These are phyloP conservation scores for Hypoxylon fragiforme DNA, from an alignment of 495 filamentous ascomycete species.

Conservation along the genomic window DNA sequence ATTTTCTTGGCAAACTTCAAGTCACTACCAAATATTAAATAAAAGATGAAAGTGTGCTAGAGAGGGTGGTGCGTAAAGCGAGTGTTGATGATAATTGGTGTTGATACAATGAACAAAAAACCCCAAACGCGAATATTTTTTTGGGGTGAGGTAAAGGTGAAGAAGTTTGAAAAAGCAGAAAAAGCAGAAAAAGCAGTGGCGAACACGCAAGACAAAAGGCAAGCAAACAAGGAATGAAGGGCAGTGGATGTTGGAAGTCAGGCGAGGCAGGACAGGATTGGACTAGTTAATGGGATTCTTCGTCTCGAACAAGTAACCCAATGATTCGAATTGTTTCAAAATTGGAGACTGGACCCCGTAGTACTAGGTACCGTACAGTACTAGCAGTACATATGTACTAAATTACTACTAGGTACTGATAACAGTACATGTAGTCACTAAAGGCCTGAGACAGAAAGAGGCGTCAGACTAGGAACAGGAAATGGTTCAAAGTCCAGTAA, in stretches of 20 bases:
- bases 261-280: too few species aligned
- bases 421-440: too few species aligned
- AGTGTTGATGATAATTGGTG: conserved; percentile 7
- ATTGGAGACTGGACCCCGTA: conserved; percentile 11
- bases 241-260: background rate
- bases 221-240: conserved; percentile 6
- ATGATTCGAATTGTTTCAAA: conserved; percentile 16
- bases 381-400: too few species aligned
- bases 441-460: too few species aligned
- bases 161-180: background rate
- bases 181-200: conserved; percentile 9
- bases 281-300: conserved; percentile 16
- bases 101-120: conserved; percentile 15
- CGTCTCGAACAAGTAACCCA: conserved; percentile 4
- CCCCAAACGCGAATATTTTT: too few species aligned
- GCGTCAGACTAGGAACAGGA: conserved; percentile 30
- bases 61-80: conserved; percentile 11
- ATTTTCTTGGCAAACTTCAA: conserved; percentile 1
- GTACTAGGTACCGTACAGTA: too few species aligned
- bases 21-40: conserved; percentile 12
- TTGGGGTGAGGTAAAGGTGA: too few species aligned
- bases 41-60: conserved; percentile 24
- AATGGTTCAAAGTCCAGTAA: too few species aligned
- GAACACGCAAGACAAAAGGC: conserved; percentile 24
- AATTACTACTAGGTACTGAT: too few species aligned